Conservation (phyloP, 495 filamentous ascomycete species). For the Aspergillus affinis region DNA sequence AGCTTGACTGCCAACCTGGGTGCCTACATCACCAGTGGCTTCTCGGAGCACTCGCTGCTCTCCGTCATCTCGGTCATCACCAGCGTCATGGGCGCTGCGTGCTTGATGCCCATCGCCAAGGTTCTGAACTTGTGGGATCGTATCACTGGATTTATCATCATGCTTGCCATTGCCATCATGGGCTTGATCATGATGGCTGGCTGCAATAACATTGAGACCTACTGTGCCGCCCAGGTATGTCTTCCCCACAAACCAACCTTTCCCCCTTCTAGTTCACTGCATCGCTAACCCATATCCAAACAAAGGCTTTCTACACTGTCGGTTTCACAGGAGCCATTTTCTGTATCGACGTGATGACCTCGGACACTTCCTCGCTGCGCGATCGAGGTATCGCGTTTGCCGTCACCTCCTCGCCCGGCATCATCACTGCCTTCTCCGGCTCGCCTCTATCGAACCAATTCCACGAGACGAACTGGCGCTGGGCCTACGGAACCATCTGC, state of each 20-base stretch:
- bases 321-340: constrained; percentile 46
- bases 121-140: constrained; percentile 65
- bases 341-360: constrained; percentile 57
- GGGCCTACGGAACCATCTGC: constrained; percentile 58
- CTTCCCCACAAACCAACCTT: neutral
- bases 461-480: constrained; percentile 43
- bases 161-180: constrained; percentile 34
- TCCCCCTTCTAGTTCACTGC: neutral
- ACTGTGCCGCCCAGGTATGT: constrained; percentile 46
- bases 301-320: constrained; percentile 51
- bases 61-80: constrained; percentile 31
- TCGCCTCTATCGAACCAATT: neutral
- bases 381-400: constrained; percentile 57
- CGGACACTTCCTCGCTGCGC: constrained; percentile 52
- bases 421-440: constrained; percentile 38
- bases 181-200: constrained; percentile 50
- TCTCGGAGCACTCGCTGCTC: constrained; percentile 33
- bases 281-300: constrained; percentile 32
- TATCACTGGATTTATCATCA: constrained; percentile 49
- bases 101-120: constrained; percentile 63
- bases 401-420: constrained; percentile 54
- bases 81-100: constrained; percentile 56
- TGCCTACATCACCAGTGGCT: constrained; percentile 35
- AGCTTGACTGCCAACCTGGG: constrained; percentile 21
- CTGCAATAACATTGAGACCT: constrained; percentile 45